Evolutionary conservation across 352 stramenopile species (phyloP), one percentile per base, ranked within the genome.

Genomic region (Globisporangium acanthophoron): DNA sequence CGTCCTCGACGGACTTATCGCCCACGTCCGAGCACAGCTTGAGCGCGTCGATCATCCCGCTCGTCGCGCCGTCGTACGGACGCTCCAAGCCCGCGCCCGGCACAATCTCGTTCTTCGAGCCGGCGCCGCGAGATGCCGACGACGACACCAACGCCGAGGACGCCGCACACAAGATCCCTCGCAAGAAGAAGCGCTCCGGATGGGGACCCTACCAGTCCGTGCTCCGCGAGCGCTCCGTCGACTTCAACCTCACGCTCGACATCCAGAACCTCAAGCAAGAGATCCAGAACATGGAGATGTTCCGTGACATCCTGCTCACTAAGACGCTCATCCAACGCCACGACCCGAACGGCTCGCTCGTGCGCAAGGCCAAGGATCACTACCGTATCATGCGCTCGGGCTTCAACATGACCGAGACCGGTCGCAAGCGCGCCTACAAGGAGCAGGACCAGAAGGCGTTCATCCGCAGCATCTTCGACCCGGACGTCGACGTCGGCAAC

Each of bases 201-300:
- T 67, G 61, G 56, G 58, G 62, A 6, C 52, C 58, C 0, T 69
- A 58, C 48, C 59, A 48, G 39, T 69, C 58, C 2, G 53, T 66
- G 35, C 58, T 64, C 47, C 61, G 61, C 20, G 68, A 80, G 48
- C 63, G 65, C 21, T 63, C 71, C 8, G 61, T 64, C 5, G 41
- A 62, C 35, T 72, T 73, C 54, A 74, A 74, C 37, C 56, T 80
- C 29, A 58, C 66, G 55, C 59, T 80, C 15, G 69, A 80, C 52
- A 56, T 77, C 16, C 60, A 78, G 56, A 67, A 52, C n/a, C 51
- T 80, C 43, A 59, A 68, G 46, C 70, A 73, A 43, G 71, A 78
- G 55, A 67, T 78, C 57, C 63, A 66, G n/a, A 55, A 61, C 40
- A 62, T 77, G 20, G 39, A 61, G 43, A 64, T 54, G 45, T 53